Evolutionary conservation across 495 filamentous ascomycete genomes (phyloP).

Genomic region (Podospora bellae-mahoneyi): DNA sequence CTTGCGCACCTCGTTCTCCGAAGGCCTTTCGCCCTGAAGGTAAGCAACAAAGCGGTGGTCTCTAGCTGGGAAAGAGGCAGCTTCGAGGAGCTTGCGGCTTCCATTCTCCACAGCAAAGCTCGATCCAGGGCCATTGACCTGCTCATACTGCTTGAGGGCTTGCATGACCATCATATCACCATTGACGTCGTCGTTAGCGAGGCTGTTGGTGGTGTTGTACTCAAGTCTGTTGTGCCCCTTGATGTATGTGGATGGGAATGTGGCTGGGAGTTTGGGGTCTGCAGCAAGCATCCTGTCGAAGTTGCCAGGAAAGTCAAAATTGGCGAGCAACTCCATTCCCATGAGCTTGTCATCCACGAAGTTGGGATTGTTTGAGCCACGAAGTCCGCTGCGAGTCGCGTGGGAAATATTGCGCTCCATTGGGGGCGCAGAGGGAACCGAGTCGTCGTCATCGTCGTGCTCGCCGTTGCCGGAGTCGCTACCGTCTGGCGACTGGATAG

Average conservation of each 20-base stretch:
- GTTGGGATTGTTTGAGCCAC: conserved; percentile 52
- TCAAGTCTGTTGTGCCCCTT: conserved; percentile 44
- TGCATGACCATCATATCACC: conserved; percentile 59
- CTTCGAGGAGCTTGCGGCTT: conserved; percentile 44
- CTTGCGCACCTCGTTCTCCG: conserved; percentile 43
- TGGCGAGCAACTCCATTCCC: conserved; percentile 60
- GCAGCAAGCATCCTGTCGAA: conserved; percentile 44
- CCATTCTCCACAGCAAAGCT: conserved; percentile 44
- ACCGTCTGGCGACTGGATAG: conserved; percentile 46
- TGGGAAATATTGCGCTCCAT: conserved; percentile 75
- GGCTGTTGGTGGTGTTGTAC: conserved; percentile 46
- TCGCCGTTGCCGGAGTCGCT: conserved; percentile 52
- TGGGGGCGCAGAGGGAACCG: conserved; percentile 52
- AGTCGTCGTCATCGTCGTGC: conserved; percentile 46
- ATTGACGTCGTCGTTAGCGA: conserved; percentile 57
- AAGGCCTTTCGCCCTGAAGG: conserved; percentile 40
- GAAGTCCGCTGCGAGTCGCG: conserved; percentile 67
- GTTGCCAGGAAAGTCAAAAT: conserved; percentile 59
- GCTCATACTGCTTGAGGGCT: conserved; percentile 43
- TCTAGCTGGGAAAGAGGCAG: conserved; percentile 37
- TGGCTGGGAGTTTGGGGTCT: conserved; percentile 59
- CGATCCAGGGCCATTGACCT: conserved; percentile 40
- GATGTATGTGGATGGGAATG: conserved; percentile 53
- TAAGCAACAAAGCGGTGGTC: conserved; percentile 39
- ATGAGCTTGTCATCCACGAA: conserved; percentile 50